A percentile compares a stretch with the other conserved stretches of the same genome.
Evolutionary conservation across 257 asterid species (phyloP).

Genomic region (Handroanthus guayacan): DNA sequence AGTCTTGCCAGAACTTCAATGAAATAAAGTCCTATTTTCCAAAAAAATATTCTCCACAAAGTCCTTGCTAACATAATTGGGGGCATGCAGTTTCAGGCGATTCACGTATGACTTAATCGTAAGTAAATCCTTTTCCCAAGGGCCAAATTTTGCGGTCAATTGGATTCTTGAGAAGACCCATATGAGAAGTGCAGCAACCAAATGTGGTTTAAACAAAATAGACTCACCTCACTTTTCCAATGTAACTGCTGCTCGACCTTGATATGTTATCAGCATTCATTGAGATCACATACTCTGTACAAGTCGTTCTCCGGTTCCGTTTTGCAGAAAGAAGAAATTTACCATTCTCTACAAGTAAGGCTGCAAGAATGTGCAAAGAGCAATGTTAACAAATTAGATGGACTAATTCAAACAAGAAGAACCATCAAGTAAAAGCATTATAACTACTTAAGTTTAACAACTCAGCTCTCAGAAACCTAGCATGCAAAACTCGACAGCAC

Average conservation of each 20-base stretch:
- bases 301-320: slow-evolving; percentile 73
- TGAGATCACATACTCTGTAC: slow-evolving; percentile 87
- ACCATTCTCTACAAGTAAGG: slow-evolving; percentile 84
- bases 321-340: slow-evolving; percentile 92
- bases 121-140: neutral
- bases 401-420: slow-evolving; percentile 10
- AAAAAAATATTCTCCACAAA: neutral
- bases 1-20: neutral
- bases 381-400: slow-evolving; percentile 14
- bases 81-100: neutral
- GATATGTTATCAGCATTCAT: slow-evolving; percentile 78
- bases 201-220: slow-evolving; percentile 12
- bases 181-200: neutral
- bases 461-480: no score
- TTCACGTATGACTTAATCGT: neutral
- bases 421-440: neutral
- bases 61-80: neutral
- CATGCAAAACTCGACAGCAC: neutral
- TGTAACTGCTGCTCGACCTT: slow-evolving; percentile 69
- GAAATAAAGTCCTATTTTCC: neutral
- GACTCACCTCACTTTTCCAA: slow-evolving; percentile 82
- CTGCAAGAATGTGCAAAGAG: slow-evolving; percentile 44
- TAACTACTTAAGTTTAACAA: no score
- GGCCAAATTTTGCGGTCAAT: neutral
- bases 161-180: neutral